Percentiles rank a stretch among this genome's conserved stretches.
phyloP scores from a whole-genome alignment of 768 basidiomycete genomes.

The Lentinula sp. region DNA sequence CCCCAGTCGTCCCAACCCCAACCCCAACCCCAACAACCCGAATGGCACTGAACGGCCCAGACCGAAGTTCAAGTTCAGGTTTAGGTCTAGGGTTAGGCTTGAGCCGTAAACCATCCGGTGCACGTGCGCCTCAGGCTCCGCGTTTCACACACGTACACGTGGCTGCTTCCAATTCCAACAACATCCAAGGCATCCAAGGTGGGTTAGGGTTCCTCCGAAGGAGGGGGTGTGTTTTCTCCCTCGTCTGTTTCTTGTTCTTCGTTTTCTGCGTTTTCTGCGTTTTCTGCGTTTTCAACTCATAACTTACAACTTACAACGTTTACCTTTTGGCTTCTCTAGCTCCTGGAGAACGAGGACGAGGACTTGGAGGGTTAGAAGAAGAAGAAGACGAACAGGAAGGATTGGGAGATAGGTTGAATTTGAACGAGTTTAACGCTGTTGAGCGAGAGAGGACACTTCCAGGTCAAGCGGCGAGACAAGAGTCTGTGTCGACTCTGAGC shows the following conservation, averaged over 20 bases:
- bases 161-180: background rate
- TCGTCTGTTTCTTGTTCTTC: no score
- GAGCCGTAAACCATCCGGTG: constrained; percentile 76
- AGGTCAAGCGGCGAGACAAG: background rate
- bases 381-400: background rate
- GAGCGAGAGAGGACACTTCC: background rate
- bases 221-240: no score
- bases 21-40: background rate
- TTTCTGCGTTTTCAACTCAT: no score
- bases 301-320: no score
- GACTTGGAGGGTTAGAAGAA: background rate
- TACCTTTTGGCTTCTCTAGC: no score
- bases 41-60: background rate
- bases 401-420: background rate
- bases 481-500: background rate
- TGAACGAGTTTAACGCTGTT: background rate
- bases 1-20: background rate
- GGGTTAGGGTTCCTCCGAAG: no score
- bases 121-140: constrained; percentile 48
- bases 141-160: no score
- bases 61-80: background rate
- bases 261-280: no score
- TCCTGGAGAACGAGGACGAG: no score
- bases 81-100: constrained; percentile 27
- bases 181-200: no score